Base-by-base conservation (phyloP, 2,329 filamentous ascomycete genomes). In the Botryotinia convoluta region DNA sequence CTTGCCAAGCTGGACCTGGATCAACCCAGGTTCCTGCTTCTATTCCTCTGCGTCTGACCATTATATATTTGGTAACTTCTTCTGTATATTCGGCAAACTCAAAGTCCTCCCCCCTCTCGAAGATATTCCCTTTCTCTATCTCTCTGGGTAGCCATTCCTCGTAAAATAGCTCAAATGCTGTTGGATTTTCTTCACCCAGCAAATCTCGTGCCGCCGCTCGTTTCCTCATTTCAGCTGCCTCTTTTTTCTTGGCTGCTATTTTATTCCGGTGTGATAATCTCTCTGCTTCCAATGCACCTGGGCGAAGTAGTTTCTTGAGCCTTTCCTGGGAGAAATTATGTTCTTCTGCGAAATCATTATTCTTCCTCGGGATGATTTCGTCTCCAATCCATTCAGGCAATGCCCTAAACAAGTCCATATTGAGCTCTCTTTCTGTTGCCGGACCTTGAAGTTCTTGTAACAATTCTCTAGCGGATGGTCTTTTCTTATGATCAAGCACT, bases 51-150 rank as follows among this genome's bases (percentile, higher is more conserved):
- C 18, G 6, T 18, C 67, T 60, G 16, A n/a, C 18, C 7, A 12
- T 14, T 42, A 8, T 18, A 29, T 16, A 69, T 69, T 5, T 44
- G n/a, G 1, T 3, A 57, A 18, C n/a, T 29, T 57, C 51, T 1
- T n/a, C 37, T 8, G 32, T 10, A 0, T 10, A 18, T 10, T 14
- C 32, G 10, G 32, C 10, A 22, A 2, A 0, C 29, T 32, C 7
- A 26, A 4, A 8, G 3, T 35, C n/a, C 4, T 39, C n/a, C 1
- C 0, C 8, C 45, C 9, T 10, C 10, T 3, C 3, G 16, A 0
- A 14, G 1, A 42, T 9, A 5, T 22, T 69, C 51, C 67, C 35
- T 9, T 2, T 5, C 1, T 6, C 20, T 16, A 9, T 0, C 14
- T 60, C 18, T 35, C 39, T 60, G 0, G 14, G n/a, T 18, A 44